Evolutionary conservation across 2,329 filamentous ascomycete species (phyloP).

Genomic region (Tympanopsis confertula): DNA sequence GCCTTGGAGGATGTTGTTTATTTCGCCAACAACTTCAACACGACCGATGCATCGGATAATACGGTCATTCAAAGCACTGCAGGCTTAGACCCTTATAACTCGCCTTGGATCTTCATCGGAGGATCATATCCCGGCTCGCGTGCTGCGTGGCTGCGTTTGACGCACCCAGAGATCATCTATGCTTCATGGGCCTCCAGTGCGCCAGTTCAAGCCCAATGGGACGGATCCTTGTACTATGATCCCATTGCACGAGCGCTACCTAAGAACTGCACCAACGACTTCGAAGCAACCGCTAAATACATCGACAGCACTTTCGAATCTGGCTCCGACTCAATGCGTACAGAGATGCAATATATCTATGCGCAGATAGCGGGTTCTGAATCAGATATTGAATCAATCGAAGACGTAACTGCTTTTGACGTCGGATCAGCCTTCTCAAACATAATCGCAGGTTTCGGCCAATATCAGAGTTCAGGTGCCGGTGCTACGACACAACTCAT

Average conservation of each 20-base stretch:
- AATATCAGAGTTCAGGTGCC: too few relatives aligned
- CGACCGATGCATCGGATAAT: conserved; percentile 20
- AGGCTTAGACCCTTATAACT: conserved; percentile 30
- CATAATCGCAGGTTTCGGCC: too few relatives aligned
- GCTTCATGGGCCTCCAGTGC: conserved; percentile 44
- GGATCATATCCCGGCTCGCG: conserved; percentile 44
- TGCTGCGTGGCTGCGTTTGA: conserved; percentile 35
- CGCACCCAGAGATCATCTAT: conserved; percentile 44
- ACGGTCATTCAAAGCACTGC: conserved; percentile 30
- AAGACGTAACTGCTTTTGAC: too few relatives aligned
- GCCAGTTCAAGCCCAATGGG: conserved; percentile 36
- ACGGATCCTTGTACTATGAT: conserved; percentile 43
- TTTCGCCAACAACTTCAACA: conserved; percentile 16
- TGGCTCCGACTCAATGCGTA: too few relatives aligned
- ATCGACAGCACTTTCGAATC: conserved; percentile 33
- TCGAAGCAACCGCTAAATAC: conserved; percentile 35
- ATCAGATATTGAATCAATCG: too few relatives aligned
- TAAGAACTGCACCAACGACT: conserved; percentile 40
- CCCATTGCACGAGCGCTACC: conserved; percentile 41
- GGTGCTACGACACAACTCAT: too few relatives aligned
- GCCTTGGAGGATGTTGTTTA: conserved; percentile 25
- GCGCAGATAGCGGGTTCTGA: too few relatives aligned
- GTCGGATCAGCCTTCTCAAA: too few relatives aligned
- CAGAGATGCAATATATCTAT: too few relatives aligned
- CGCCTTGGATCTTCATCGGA: conserved; percentile 42